Base-by-base conservation (phyloP, 1,284 basidiomycete genomes). In the Heterobasidion occidentale region DNA sequence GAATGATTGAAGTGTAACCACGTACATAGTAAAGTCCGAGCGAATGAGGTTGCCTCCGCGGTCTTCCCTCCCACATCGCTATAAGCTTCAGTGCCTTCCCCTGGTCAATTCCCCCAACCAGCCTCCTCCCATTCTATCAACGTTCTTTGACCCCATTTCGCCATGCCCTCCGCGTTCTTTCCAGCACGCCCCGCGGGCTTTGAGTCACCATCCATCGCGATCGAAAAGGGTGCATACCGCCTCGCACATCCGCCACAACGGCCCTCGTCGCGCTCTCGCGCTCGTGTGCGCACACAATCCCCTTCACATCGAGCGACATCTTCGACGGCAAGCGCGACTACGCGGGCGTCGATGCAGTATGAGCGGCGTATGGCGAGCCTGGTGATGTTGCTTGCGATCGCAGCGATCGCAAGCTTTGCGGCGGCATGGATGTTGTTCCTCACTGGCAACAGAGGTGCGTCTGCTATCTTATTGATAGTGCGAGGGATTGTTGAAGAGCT, bases 151-250 rank as follows among this genome's bases (percentile, higher is more conserved):
- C 27, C 4, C 27, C 27, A 27, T 27, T 27, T 27, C 38, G n/a
- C 38, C 38, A 42, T 42, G 38, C 38, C 38, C 11, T 42, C 38
- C 6, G 19, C 20, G n/a, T 17, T 49, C 19, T 19, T 49, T 7
- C 33, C 47, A 14, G 47, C 47, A 55, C 34, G 46, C 57, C 49
- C 56, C 58, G 20, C 38, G 38, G 34, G 17, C 17, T 52, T 36
- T 2, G 38, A 42, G 38, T 55, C 54, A 8, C 54, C 54, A 8
- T 50, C 47, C 19, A 38, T 51, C 20, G 54, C 54, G 15, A 55
- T 55, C 48, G 54, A 55, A 38, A 55, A 55, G 20, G 54, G 54
- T 9, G 46, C 46, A n/a, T 46, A 55, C 35, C 54, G 48, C 17
- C 48, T 50, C 7, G 46, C 42, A n/a, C 36, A 51, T 20, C 8